A percentile compares a stretch with the other conserved stretches of the same genome.
Conservation (phyloP, 1,284 basidiomycete species). For the Pseudozyma thailandica region DNA sequence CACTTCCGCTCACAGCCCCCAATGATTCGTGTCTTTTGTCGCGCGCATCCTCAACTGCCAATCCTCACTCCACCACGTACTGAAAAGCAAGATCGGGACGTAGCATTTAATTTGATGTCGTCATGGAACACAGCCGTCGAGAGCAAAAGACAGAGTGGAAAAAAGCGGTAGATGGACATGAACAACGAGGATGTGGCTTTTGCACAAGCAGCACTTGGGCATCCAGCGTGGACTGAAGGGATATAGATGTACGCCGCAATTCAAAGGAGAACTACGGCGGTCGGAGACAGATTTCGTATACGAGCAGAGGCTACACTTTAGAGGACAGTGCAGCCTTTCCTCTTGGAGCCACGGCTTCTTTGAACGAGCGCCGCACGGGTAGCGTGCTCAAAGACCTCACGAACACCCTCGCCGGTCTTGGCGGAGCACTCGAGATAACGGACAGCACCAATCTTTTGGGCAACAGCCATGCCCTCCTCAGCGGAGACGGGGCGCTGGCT, state of each 20-base stretch:
- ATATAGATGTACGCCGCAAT: conserved; percentile 1
- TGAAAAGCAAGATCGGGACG: not conserved
- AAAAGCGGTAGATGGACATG: not conserved
- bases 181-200: not conserved
- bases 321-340: conserved; percentile 73
- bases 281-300: not conserved
- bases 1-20: not conserved
- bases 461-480: conserved; percentile 78
- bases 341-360: conserved; percentile 67
- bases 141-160: not conserved
- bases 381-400: conserved; percentile 90
- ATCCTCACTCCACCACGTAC: no score
- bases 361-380: conserved; percentile 80
- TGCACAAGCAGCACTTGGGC: not conserved
- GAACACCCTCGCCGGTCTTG: conserved; percentile 86
- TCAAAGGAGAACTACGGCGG: not conserved
- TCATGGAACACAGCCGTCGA: conserved; percentile 8
- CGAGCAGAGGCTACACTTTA: no score
- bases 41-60: no score
- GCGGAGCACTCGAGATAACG: conserved; percentile 91
- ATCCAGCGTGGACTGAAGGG: not conserved
- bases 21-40: no score
- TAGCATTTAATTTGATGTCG: conserved; percentile 7
- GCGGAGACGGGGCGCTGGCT: conserved; percentile 66
- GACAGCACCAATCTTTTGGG: conserved; percentile 87